Base-by-base conservation (phyloP, 768 basidiomycete species). In the Termitomyces sp. region DNA sequence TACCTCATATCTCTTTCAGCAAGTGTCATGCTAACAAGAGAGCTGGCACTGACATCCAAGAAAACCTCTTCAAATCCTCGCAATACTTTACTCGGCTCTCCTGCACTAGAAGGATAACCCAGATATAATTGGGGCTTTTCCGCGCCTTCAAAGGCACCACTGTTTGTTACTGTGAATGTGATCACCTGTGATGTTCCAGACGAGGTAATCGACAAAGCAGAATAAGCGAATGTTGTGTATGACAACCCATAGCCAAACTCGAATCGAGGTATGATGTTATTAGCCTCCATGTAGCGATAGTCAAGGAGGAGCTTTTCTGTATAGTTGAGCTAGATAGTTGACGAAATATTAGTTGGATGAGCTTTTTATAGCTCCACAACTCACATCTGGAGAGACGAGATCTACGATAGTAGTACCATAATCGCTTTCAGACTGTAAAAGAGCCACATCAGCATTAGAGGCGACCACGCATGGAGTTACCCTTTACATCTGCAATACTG, bases 211-310 rank as follows among this genome's bases (percentile, higher is more conserved):
- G 74, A 65, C 43, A 88, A 68, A 20, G 73, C 69, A 9, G 84
- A 81, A 68, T 88, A 90, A 4, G 75, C 66, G 69, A 91, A 92
- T 0, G 78, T 81, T 48, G 90, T 89, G 69, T 90, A 92, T 3
- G 82, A 84, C 14, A 91, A 73, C 2, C 89, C 89, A 66, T 81
- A 89, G 4, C 88, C 88, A 68, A 90, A 90, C 63, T 83, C 79
- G 65, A 77, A 86, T 44, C 80, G 77, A 0, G 85, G 85, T 1
- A 63, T 66, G 53, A 85, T 81, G 59, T 70, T 70, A 33, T 81
- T 70, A 16, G 74, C 72, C 53, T 84, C 83, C 73, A 87, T 84
- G 69, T 81, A 80, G 8, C 84, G 79, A 65, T 90, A 89, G 66
- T 89, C 88, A 55, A 90, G 76, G 33, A 82, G 68, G n/a, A 82